These are phyloP conservation scores for Ascochyta rabiei DNA, from an alignment of 2,329 filamentous ascomycete species.

Conservation along the genomic window DNA sequence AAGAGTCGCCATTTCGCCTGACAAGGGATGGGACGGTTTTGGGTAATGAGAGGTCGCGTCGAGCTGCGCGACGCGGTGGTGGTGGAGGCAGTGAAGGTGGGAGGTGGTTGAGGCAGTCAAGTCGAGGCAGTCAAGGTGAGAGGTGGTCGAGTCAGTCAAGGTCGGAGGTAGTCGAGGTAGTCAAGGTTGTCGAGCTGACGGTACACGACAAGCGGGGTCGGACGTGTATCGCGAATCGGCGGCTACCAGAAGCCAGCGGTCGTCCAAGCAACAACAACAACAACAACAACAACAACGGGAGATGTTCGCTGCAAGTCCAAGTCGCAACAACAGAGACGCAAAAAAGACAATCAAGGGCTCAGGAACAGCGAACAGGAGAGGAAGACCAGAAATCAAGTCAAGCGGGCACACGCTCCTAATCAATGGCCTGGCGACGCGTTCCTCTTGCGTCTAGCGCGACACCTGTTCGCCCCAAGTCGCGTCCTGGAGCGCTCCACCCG, in stretches of 20 bases:
- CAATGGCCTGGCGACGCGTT: slow-evolving; percentile 12
- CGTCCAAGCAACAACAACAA: slow-evolving; percentile 8
- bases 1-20: slow-evolving; percentile 48
- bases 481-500: neutral
- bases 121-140: no score
- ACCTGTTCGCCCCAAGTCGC: neutral
- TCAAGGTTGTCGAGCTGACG: neutral
- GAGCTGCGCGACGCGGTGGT: neutral
- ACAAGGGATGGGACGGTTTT: neutral
- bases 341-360: no score
- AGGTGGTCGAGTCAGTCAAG: neutral
- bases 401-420: slow-evolving; percentile 5
- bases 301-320: neutral
- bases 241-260: neutral
- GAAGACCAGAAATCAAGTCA: neutral
- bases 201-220: slow-evolving; percentile 6
- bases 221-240: slow-evolving; percentile 1
- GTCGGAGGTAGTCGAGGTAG: neutral
- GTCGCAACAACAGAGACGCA: neutral
- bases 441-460: slow-evolving; percentile 1
- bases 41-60: neutral
- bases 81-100: no score
- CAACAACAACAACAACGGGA: neutral
- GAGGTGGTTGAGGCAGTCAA: no score
- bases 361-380: no score